These are phyloP conservation scores for Cucurbita moschata DNA, from an alignment of 306 rosid genomes.

Conservation along the genomic window DNA sequence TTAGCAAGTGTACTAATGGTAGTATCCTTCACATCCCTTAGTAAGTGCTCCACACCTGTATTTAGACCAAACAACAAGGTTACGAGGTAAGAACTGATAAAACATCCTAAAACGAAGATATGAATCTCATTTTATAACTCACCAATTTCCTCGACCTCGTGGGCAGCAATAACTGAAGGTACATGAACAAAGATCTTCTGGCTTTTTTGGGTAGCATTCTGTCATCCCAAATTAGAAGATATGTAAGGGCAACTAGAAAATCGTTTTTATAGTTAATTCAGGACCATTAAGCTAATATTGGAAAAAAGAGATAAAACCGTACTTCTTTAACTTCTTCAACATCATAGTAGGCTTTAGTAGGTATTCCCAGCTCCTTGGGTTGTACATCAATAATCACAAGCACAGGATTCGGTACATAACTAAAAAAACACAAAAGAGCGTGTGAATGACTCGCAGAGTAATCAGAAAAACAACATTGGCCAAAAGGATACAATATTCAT, in stretches of 20 bases:
- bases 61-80: constrained; percentile 10
- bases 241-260: neutral
- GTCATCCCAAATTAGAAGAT: constrained; percentile 10
- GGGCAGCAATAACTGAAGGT: constrained; percentile 78
- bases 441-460: neutral
- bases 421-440: constrained; percentile 6
- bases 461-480: neutral
- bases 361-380: constrained; percentile 87
- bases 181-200: constrained; percentile 84
- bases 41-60: constrained; percentile 81
- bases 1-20: constrained; percentile 84
- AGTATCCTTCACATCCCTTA: constrained; percentile 65
- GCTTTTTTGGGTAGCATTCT: constrained; percentile 92
- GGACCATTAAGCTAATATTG: neutral
- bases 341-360: constrained; percentile 86
- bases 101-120: neutral
- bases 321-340: constrained; percentile 92
- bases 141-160: constrained; percentile 90
- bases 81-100: neutral
- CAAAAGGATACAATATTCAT: neutral
- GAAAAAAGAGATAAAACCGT: neutral
- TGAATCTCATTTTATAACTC: constrained; percentile 10
- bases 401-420: constrained; percentile 77
- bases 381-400: constrained; percentile 83
- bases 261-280: neutral